A percentile compares a stretch with the other conserved stretches of the same genome.
Evolutionary conservation across 192 early-diverging fungal genomes (phyloP).

Genomic region (Podila minutissima): DNA sequence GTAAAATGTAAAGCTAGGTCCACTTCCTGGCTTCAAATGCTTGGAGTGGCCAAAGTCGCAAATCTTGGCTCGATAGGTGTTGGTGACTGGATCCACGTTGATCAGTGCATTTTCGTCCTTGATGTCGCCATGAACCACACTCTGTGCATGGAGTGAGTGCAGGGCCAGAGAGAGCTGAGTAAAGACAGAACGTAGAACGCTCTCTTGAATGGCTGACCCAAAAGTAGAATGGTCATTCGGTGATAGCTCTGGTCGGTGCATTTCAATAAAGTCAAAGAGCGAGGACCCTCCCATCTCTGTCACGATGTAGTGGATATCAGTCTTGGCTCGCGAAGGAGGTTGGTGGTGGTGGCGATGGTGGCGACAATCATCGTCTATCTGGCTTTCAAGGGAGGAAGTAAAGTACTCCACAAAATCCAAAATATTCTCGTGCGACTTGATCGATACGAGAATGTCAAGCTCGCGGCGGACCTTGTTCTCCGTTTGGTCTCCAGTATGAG

Average conservation of each 20-base stretch:
- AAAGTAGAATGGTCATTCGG: not conserved
- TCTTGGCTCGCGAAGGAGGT: not conserved
- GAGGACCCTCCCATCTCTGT: constrained; percentile 19
- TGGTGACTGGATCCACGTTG: constrained; percentile 3
- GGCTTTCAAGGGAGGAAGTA: not conserved
- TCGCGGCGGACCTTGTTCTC: constrained; percentile 23
- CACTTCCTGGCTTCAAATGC: constrained; percentile 8
- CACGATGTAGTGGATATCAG: constrained; percentile 10
- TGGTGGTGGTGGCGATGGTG: not conserved
- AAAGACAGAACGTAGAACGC: constrained; percentile 12
- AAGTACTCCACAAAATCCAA: constrained; percentile 21
- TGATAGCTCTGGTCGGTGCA: not conserved
- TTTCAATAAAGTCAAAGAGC: constrained; percentile 26
- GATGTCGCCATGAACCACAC: constrained; percentile 22
- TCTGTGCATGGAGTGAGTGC: constrained; percentile 11
- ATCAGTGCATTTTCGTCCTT: constrained; percentile 27
- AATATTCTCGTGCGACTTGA: constrained; percentile 24
- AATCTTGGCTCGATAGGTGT: constrained; percentile 12
- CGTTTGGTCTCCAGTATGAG: constrained; percentile 1
- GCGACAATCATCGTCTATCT: not conserved
- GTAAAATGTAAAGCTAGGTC: constrained; percentile 12
- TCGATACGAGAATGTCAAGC: constrained; percentile 11
- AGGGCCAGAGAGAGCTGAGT: constrained; percentile 14
- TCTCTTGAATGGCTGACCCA: constrained; percentile 9
- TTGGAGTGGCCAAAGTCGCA: constrained; percentile 28